phyloP scores from a whole-genome alignment of 1,139 yeast genomes.

The Yamadazyma songkhlaensis region DNA sequence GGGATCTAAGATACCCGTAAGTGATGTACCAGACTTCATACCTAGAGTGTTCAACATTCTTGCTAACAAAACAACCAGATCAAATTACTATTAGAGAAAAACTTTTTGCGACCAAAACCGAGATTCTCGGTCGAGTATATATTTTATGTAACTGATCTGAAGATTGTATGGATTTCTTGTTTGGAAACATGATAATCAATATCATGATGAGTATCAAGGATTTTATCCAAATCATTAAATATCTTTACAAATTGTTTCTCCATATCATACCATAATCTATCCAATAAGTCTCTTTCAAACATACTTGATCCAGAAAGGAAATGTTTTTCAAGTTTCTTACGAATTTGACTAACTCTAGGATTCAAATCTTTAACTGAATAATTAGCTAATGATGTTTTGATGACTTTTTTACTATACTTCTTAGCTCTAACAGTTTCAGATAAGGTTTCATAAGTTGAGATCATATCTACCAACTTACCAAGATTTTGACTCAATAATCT shows the following conservation, averaged over 20 bases:
- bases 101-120: not conserved
- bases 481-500: slow-evolving; percentile 44
- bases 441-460: slow-evolving; percentile 60
- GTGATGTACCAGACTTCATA: slow-evolving; percentile 10
- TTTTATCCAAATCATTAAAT: slow-evolving; percentile 36
- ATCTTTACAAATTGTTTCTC: slow-evolving; percentile 33
- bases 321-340: slow-evolving; percentile 57
- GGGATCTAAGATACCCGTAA: slow-evolving; percentile 38
- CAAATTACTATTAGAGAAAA: slow-evolving; percentile 7
- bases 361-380: slow-evolving; percentile 61
- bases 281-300: slow-evolving; percentile 47
- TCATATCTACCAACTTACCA: slow-evolving; percentile 65
- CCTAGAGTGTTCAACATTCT: slow-evolving; percentile 7
- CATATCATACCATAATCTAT: slow-evolving; percentile 44
- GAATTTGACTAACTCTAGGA: slow-evolving; percentile 53
- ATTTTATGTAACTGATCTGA: slow-evolving; percentile 18
- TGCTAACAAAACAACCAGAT: not conserved
- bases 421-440: slow-evolving; percentile 53
- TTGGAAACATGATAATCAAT: slow-evolving; percentile 36
- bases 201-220: slow-evolving; percentile 39
- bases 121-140: too few species aligned
- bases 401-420: slow-evolving; percentile 57
- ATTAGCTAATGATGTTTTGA: slow-evolving; percentile 54
- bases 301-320: slow-evolving; percentile 44
- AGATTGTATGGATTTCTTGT: slow-evolving; percentile 34